Evolutionary conservation across 108 stramenopile genomes (phyloP).

Genomic region (Cylindrotheca closterium): DNA sequence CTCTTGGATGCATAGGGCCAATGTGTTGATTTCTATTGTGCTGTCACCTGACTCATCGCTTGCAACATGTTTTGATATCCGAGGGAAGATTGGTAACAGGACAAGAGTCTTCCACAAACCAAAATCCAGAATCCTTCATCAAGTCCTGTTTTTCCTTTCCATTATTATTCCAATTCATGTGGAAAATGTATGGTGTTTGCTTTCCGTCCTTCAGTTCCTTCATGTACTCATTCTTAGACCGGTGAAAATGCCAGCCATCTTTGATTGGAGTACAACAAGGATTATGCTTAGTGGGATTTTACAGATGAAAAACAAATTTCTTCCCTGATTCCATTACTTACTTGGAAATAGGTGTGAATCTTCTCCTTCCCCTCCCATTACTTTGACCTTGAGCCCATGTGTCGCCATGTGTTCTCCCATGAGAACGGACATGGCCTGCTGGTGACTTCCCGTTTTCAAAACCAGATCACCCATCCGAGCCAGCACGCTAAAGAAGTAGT

Average conservation of each 20-base stretch:
- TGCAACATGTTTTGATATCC: too few species aligned
- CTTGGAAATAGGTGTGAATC: conserved; percentile 31
- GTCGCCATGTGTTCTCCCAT: conserved; percentile 44
- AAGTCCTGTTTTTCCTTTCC: conserved; percentile 64
- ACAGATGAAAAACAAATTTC: too few species aligned
- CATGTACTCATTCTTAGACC: conserved; percentile 34
- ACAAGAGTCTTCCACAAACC: conserved; percentile 38
- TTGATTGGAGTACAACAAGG: too few species aligned
- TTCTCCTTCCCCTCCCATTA: conserved; percentile 24
- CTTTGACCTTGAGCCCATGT: conserved; percentile 61
- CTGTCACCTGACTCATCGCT: too few species aligned
- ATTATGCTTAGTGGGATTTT: too few species aligned
- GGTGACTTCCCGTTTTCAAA: conserved; percentile 46
- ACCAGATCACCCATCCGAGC: conserved; percentile 56
- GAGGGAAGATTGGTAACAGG: too few species aligned
- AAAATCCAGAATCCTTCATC: conserved; percentile 60
- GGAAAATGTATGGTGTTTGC: conserved; percentile 35
- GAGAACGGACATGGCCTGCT: conserved; percentile 48
- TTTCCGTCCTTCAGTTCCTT: conserved; percentile 2
- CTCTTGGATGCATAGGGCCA: too few species aligned
- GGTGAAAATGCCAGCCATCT: conserved; percentile 30
- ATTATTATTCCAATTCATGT: conserved; percentile 76
- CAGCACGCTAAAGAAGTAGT: conserved; percentile 46
- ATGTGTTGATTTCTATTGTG: too few species aligned
- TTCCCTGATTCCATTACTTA: too few species aligned